phyloP scores from a whole-genome alignment of 179 eudicot genomes.

The Nepenthes alata region DNA sequence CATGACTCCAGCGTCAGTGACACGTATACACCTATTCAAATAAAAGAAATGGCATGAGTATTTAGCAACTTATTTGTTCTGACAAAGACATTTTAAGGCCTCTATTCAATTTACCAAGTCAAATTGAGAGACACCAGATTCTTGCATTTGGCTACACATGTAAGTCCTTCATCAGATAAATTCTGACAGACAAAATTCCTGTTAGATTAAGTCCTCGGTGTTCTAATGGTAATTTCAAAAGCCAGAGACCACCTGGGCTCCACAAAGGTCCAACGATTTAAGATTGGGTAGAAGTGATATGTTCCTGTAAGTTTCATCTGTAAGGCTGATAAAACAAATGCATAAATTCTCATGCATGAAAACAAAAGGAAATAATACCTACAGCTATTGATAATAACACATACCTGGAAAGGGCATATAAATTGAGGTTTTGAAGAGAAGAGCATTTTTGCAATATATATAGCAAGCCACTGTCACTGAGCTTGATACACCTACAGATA shows the following conservation, averaged over 20 bases:
- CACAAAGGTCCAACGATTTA: constrained; percentile 82
- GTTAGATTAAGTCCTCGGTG: constrained; percentile 7
- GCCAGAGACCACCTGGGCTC: constrained; percentile 71
- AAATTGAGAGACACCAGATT: constrained; percentile 63
- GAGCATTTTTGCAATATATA: constrained; percentile 54
- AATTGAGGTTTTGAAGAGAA: constrained; percentile 61
- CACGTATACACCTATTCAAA: constrained; percentile 60
- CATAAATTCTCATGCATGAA: neutral
- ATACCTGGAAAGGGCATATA: constrained; percentile 91
- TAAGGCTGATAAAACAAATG: constrained; percentile 42
- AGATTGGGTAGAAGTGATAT: constrained; percentile 50
- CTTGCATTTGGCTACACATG: constrained; percentile 63
- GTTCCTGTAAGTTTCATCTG: constrained; percentile 59
- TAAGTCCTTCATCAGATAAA: constrained; percentile 62
- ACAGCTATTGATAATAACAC: neutral
- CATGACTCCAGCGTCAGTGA: constrained; percentile 65
- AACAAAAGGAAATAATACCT: neutral
- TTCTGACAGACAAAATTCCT: constrained; percentile 31
- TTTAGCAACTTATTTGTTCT: neutral
- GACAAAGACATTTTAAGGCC: neutral
- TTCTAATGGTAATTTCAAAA: constrained; percentile 4
- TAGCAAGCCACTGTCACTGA: constrained; percentile 67
- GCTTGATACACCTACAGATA: constrained; percentile 59
- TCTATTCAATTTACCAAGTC: constrained; percentile 49
- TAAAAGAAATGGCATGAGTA: constrained; percentile 3